Evolutionary conservation across 2,329 filamentous ascomycete species (phyloP), one percentile per base, ranked within the genome.

Genomic region (Penicillium sp.): DNA sequence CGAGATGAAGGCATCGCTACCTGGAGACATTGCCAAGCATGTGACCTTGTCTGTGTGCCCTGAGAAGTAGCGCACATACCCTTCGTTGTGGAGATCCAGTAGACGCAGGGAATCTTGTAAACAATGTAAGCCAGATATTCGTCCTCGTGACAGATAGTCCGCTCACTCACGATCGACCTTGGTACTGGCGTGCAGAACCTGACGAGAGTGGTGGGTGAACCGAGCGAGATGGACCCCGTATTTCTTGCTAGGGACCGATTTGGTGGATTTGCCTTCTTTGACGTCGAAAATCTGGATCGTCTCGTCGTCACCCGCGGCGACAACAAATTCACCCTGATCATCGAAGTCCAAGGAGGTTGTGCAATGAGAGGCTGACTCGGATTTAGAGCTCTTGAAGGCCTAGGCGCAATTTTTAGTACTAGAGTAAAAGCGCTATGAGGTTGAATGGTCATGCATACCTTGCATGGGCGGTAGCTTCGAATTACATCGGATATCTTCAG

Each of bases 271-370:
- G 4, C 93, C 93, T 56, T 95, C 90, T 62, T 86, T 88, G 54
- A 95, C 85, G 62, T 93, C 95, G 74, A 94, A 98, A 29, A 98
- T 84, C 64, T 97, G 90, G 53, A 98, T 87, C 3, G 88, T 94
- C 67, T 96, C 90, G 69, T 98, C 93, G 73, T 88, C 90, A 57
- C 90, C 88, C 5, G 90, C 88, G 0, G 90, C 88, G 70, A 98
- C 89, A 50, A 94, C 80, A 43, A 91, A 86, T 68, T 96, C 90
- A 67, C 93, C 93, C 38, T 88, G 86, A 72, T 97, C 90, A 69
- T 97, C 90, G 66, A 95, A 98, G 73, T 98, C 91, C 60, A 98
- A 81, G 1, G 91, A 97, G 7, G 93, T 86, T 50, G 96, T 82
- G 55, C 83, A 78, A 4, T 84, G 81, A 43, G 57, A 61, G 45